These are phyloP conservation scores for Agaricales sp. DNA, from an alignment of 1,284 basidiomycete genomes.

Conservation along the genomic window DNA sequence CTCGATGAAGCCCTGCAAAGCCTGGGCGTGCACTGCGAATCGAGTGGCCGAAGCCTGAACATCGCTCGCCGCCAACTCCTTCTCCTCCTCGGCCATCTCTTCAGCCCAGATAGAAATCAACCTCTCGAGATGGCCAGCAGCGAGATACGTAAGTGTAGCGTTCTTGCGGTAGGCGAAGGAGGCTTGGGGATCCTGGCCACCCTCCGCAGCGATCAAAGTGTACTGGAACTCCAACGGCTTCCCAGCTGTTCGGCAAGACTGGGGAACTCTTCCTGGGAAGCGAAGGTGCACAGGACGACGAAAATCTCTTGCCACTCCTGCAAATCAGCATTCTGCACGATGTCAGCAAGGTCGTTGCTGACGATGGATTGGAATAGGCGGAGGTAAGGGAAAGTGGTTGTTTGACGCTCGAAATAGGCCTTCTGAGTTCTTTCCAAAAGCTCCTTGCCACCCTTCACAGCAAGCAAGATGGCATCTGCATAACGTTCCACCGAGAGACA, in stretches of 20 bases:
- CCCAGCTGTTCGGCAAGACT: slow-evolving; percentile 88
- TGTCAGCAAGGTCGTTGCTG: slow-evolving; percentile 83
- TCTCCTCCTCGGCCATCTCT: too few species aligned
- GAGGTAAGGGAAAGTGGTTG: slow-evolving; percentile 75
- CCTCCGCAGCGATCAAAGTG: slow-evolving; percentile 41
- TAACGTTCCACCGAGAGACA: slow-evolving; percentile 86
- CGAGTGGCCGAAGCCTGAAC: slow-evolving; percentile 37
- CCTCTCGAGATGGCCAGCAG: slow-evolving; percentile 83
- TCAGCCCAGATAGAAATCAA: slow-evolving; percentile 91
- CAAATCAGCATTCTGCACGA: slow-evolving; percentile 93
- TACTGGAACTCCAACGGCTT: slow-evolving; percentile 78
- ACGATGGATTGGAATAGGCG: slow-evolving; percentile 95
- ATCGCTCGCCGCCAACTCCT: slow-evolving; percentile 34
- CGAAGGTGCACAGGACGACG: slow-evolving; percentile 94
- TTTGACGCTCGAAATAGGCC: slow-evolving; percentile 85
- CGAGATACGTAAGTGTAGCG: slow-evolving; percentile 88
- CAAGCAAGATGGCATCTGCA: slow-evolving; percentile 91
- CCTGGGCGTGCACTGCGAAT: slow-evolving; percentile 83
- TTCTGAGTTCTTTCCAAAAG: slow-evolving; percentile 88
- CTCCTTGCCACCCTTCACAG: slow-evolving; percentile 84
- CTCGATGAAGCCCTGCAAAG: slow-evolving; percentile 92
- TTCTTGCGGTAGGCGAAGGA: slow-evolving; percentile 71
- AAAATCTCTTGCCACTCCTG: slow-evolving; percentile 97
- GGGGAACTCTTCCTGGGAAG: slow-evolving; percentile 77
- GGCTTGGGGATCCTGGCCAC: slow-evolving; percentile 28